phyloP scores from a whole-genome alignment of 176 grass and related monocot species.

The Juncus inflexus region DNA sequence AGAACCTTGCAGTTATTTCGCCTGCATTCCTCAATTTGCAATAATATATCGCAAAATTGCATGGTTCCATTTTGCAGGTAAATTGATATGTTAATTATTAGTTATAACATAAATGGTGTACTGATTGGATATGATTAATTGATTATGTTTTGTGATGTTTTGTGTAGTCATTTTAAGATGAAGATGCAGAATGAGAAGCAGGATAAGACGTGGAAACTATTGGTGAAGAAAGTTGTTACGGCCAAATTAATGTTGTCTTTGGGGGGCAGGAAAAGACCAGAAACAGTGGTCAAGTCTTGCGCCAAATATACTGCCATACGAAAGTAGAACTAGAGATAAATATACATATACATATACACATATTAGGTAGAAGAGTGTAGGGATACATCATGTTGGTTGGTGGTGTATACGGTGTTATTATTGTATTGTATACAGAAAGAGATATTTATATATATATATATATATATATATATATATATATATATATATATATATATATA shows the following conservation, averaged over 20 bases:
- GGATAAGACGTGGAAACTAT: constrained; percentile 47
- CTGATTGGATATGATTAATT: background rate
- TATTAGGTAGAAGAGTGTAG: too few species aligned
- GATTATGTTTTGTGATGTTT: background rate
- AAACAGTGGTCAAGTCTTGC: constrained; percentile 43
- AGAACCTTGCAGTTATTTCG: constrained; percentile 48
- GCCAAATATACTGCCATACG: constrained; percentile 31
- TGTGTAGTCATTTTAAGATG: constrained; percentile 53
- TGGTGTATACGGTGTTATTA: too few species aligned
- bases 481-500: too few species aligned
- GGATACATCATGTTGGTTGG: too few species aligned
- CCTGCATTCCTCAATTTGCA: constrained; percentile 67
- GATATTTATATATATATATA: too few species aligned
- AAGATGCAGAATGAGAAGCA: constrained; percentile 36
- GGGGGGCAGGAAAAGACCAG: constrained; percentile 38
- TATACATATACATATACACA: too few species aligned
- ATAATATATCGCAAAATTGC: constrained; percentile 26
- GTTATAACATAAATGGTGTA: background rate
- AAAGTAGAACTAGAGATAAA: constrained; percentile 29
- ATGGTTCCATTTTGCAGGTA: constrained; percentile 64
- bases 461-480: too few species aligned
- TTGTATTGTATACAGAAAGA: too few species aligned
- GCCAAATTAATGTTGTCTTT: constrained; percentile 52
- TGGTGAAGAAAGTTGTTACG: constrained; percentile 62
- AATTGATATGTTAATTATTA: background rate